A percentile compares a stretch with the other conserved stretches of the same genome.
These are phyloP conservation scores for Physcia stellaris DNA, from an alignment of 495 filamentous ascomycete species.

Conservation along the genomic window DNA sequence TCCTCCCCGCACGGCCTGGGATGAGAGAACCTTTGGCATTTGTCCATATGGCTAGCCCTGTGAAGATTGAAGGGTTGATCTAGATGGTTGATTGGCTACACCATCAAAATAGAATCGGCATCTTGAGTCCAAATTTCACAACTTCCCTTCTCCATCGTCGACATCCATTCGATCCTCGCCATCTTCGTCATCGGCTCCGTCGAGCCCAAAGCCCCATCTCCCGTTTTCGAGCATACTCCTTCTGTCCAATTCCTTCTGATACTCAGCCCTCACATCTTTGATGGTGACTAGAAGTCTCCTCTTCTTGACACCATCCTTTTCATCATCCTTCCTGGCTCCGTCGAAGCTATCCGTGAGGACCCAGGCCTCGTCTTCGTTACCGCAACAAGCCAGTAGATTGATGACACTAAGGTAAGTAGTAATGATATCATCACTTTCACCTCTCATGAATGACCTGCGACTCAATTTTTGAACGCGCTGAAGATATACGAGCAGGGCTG, in stretches of 20 bases:
- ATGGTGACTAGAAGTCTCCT: constrained; percentile 52
- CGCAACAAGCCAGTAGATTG: constrained; percentile 60
- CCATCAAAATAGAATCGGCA: no score
- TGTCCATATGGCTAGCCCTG: no score
- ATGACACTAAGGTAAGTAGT: constrained; percentile 66
- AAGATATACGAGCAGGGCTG: constrained; percentile 56
- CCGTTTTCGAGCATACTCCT: constrained; percentile 47
- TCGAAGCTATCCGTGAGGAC: constrained; percentile 33
- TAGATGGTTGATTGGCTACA: no score
- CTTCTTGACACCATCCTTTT: constrained; percentile 4
- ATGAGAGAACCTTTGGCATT: no score
- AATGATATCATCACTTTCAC: constrained; percentile 38
- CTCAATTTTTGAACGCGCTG: constrained; percentile 45
- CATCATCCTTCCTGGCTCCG: constrained; percentile 12
- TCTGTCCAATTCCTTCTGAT: constrained; percentile 75
- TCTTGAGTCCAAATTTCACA: no score
- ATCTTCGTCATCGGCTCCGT: no score
- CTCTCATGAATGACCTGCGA: constrained; percentile 36
- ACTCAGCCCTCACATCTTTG: constrained; percentile 69
- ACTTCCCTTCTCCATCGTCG: no score
- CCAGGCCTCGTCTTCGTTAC: constrained; percentile 74
- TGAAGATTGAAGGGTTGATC: no score
- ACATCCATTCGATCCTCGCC: constrained; percentile 17
- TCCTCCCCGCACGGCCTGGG: no score
- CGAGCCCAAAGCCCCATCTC: constrained; percentile 41